Evolutionary conservation across 306 rosid species (phyloP), one percentile per base, ranked within the genome.

Genomic region (Vigna trinervia): DNA sequence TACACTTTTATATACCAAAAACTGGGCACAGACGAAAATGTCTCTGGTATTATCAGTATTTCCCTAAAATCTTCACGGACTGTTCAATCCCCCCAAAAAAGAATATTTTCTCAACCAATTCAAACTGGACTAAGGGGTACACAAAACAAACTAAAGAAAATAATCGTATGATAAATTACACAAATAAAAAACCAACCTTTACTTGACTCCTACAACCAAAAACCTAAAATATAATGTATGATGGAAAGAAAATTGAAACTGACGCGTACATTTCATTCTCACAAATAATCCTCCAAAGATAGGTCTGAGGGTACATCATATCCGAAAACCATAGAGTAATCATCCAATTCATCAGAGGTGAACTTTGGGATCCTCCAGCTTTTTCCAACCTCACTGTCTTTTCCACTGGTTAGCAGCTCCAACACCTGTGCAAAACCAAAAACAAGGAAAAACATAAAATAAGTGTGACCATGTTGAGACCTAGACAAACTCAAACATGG

Each of bases 301-400:
- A 74, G 82, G 15, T 87, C 87, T 3, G 84, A 68, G 13, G 96
- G 97, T 66, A 92, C 87, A 57, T 89, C 84, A 75, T 95, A 89
- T 61, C 99, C 97, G 63, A 82, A 92, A 56, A 84, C 84, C 94
- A 89, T 90, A 4, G 99, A 92, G 75, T 89, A 95, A 85, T 95
- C 99, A 87, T 92, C 93, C 76, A 90, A 66, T 73, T 88, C 93
- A 76, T 92, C 93, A 13, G 96, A 88, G 13, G 85, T 87, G 64
- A 92, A 88, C 82, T 90, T 89, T n/a, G 92, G 92, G 41, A 87
- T 88, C 76, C 91, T 89, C 92, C 87, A 62, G 63, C 90, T 89
- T 78, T 87, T 87, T 58, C 86, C 90, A 63, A 74, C 84, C 79
- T 89, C 91, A 30, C 76, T 58, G 57, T 82, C 88, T 69, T 89